A percentile compares a stretch with the other conserved stretches of the same genome.
phyloP scores from a whole-genome alignment of 208 protist species.

The Trypanosoma vivax region DNA sequence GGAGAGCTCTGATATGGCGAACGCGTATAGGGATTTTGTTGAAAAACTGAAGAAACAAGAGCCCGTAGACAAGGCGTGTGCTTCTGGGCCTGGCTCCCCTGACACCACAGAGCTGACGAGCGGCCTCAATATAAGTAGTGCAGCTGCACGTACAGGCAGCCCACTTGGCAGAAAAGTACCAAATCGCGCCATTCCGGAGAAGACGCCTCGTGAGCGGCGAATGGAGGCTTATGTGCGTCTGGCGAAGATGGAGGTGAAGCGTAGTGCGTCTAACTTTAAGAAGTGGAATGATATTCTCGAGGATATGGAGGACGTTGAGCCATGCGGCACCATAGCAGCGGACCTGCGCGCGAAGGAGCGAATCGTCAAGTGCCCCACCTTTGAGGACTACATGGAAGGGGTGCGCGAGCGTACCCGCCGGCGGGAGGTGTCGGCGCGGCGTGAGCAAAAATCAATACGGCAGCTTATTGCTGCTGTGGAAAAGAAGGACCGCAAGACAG shows the following conservation, averaged over 20 bases:
- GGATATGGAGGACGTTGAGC: conserved; percentile 19
- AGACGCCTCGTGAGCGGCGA: conserved; percentile 7
- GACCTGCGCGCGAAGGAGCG: conserved; percentile 13
- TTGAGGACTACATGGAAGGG: conserved; percentile 19
- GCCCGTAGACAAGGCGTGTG: background rate
- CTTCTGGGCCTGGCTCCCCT: background rate
- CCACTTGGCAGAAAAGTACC: background rate
- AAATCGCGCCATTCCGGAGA: background rate
- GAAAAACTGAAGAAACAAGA: background rate
- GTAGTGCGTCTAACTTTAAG: conserved; percentile 14
- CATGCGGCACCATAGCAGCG: conserved; percentile 20
- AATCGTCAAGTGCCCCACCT: conserved; percentile 10
- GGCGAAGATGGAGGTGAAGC: conserved; percentile 14
- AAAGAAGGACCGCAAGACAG: conserved; percentile 7
- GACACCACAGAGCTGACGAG: background rate
- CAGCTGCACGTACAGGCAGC: background rate
- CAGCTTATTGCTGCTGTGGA: background rate
- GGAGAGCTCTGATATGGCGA: conserved; percentile 7
- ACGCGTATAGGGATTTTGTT: conserved; percentile 12
- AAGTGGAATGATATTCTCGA: conserved; percentile 23
- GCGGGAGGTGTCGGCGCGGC: background rate
- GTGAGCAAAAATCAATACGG: conserved; percentile 1
- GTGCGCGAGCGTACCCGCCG: conserved; percentile 1
- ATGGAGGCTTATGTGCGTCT: conserved; percentile 19
- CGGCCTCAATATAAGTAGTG: background rate